These are phyloP conservation scores for Millerago galiae DNA, from an alignment of 805 yeast species.

Conservation along the genomic window DNA sequence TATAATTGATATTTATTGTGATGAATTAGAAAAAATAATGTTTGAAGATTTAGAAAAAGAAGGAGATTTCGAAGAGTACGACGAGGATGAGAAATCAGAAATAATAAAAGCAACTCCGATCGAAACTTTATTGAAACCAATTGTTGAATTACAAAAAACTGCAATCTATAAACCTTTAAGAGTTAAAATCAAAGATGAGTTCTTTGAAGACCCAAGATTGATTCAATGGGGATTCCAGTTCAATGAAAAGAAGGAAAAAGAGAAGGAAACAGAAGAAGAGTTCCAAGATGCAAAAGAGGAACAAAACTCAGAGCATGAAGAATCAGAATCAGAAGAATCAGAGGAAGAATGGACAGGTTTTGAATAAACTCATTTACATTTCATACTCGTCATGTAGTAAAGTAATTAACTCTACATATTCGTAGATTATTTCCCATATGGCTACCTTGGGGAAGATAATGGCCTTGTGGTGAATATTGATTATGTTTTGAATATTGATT, in stretches of 20 bases:
- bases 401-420: neutral
- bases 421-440: neutral
- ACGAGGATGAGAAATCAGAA: slow-evolving; percentile 25
- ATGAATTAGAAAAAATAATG: slow-evolving; percentile 70
- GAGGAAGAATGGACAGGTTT: slow-evolving; percentile 40
- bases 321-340: slow-evolving; percentile 16
- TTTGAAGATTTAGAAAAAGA: slow-evolving; percentile 43
- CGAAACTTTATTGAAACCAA: slow-evolving; percentile 49
- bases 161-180: slow-evolving; percentile 59
- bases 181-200: slow-evolving; percentile 56
- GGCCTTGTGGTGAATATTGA: neutral
- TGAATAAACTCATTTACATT: slow-evolving; percentile 5
- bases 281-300: slow-evolving; percentile 26
- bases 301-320: slow-evolving; percentile 25
- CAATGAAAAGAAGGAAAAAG: slow-evolving; percentile 22
- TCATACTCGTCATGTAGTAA: neutral
- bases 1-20: slow-evolving; percentile 74
- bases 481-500: no score
- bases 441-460: neutral
- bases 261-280: no score
- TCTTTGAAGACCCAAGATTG: slow-evolving; percentile 59
- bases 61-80: slow-evolving; percentile 32
- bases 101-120: slow-evolving; percentile 47
- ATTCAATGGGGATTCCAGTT: slow-evolving; percentile 47
- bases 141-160: slow-evolving; percentile 42